Evolutionary conservation across 2,329 filamentous ascomycete species (phyloP), one percentile per base, ranked within the genome.

Genomic region (Monosporascus ibericus): DNA sequence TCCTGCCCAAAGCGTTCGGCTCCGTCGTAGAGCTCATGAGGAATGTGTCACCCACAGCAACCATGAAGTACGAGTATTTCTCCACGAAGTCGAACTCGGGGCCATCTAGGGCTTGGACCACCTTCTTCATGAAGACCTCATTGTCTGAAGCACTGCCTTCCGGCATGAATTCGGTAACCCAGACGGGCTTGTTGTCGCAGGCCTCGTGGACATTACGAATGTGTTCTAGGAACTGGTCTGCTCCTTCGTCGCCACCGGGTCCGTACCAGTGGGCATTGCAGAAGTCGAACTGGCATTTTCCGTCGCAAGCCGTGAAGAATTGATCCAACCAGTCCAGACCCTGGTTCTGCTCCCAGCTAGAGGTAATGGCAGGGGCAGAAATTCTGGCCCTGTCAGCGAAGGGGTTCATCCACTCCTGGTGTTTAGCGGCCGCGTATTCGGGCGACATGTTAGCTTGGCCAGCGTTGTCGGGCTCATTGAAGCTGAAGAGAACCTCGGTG

Each of bases 381-480:
- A 87, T 79, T 52, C 73, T 70, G 53, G 73, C 80, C 63, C 76
- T 69, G 64, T 72, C 75, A n/a, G 68, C 60, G 65, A 78, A 84
- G 22, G 74, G 73, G 71, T 79, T 78, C 73, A 87, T 74, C 66
- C 73, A 74, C 63, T 76, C 59, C 51, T 74, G 76, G 69, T 83
- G 82, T 27, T 68, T 69, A 1, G 65, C 39, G n/a, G 81, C 83
- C 39, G 82, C 83, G 2, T 63, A 65, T 6, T 61, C 60, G n/a
- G 82, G 71, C 24, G 69, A 66, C 65, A 86, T 65, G 73, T 85
- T 80, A 61, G 82, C 72, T 71, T 88, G 85, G n/a, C 65, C 65
- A 14, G 60, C 59, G 56, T 78, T 76, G 68, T 90, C 86, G 46
- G 83, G 83, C 75, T 90, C 86, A 76, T 90, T 90, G 79, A 87